These are phyloP conservation scores for Magnolia kwangsiensis DNA, from an alignment of 164 flowering plant species.

Conservation along the genomic window DNA sequence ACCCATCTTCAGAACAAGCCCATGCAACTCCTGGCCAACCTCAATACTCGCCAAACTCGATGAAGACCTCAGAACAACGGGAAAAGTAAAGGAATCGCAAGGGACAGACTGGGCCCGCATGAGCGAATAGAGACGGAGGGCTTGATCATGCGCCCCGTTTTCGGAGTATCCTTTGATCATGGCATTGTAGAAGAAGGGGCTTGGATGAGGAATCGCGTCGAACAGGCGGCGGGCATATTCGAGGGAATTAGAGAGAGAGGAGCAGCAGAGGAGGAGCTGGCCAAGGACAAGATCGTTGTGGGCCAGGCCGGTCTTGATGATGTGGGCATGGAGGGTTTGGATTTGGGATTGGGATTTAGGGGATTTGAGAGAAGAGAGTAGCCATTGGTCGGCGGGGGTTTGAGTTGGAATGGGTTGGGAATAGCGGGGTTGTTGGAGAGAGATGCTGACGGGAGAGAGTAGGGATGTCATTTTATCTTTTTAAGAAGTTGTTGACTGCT, in stretches of 20 bases:
- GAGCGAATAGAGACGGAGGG: slow-evolving; percentile 15
- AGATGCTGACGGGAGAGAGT: background rate
- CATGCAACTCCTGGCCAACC: slow-evolving; percentile 26
- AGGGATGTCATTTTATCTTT: background rate
- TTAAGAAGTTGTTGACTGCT: too few species aligned
- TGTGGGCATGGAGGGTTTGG: slow-evolving; percentile 25
- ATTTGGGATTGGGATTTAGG: slow-evolving; percentile 19
- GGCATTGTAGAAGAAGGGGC: slow-evolving; percentile 31
- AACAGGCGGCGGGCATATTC: slow-evolving; percentile 21
- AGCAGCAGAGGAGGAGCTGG: slow-evolving; percentile 24
- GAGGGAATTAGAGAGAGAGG: slow-evolving; percentile 19
- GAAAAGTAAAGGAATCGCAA: slow-evolving; percentile 29
- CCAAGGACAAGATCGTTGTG: slow-evolving; percentile 23
- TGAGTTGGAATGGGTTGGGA: background rate
- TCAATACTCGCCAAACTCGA: slow-evolving; percentile 11
- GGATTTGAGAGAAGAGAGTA: slow-evolving; percentile 19
- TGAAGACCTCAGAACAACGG: slow-evolving; percentile 22
- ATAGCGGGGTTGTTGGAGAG: slow-evolving; percentile 3
- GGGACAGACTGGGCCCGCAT: slow-evolving; percentile 22
- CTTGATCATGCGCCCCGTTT: slow-evolving; percentile 12
- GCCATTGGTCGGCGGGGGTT: slow-evolving; percentile 9
- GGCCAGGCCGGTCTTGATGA: slow-evolving; percentile 22
- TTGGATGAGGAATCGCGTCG: slow-evolving; percentile 15
- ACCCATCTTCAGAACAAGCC: slow-evolving; percentile 21
- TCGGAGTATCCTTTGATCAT: slow-evolving; percentile 32